Base-by-base conservation (phyloP, 495 filamentous ascomycete species). In the Xylaria flabelliformis region DNA sequence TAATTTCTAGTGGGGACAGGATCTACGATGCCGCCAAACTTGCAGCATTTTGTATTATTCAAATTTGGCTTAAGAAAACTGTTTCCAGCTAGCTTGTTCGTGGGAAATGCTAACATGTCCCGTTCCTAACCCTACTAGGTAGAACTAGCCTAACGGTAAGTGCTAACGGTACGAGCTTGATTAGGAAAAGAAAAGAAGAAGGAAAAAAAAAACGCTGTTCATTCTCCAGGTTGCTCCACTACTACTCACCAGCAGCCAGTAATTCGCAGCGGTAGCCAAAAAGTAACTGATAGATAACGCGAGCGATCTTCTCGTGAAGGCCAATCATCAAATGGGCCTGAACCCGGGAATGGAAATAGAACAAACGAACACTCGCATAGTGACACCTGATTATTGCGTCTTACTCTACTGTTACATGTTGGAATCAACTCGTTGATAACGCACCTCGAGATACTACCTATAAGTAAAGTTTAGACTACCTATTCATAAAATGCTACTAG, bases 401-500 rank as follows among this genome's bases (percentile, higher is more conserved):
- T 51, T 66, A 36, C 34, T 39, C 8, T 39, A 53, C 46, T 66
- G 64, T 66, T 53, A 39, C 64, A 46, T 24, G 46, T 66, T 46
- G 41, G 64, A 53, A 24, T 66, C 64, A 41, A 26, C 17, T 53
- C 19, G 46, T 29, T 12, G 29, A 36, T n/a, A 66, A 21, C 46
- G 24, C 63, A 66, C 26, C 64, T 66, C 46, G 32, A 66, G 46
- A 53, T 66, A 10, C 44, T 59, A 36, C 56, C 29, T 36, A 55
- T 55, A 26, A 10, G 21, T 56, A 56, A 48, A 64, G 50, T 64
- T 64, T 50, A 64, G 62, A 39, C 53, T 26, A n/a, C n/a, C n/a
- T n/a, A 61, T 61, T 61, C 39, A 42, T 42, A 42, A 42, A 42
- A 42, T 13, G 0, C 32, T 21, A 36, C 10, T 2, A 21, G 13